Percentiles rank a stretch among this genome's conserved stretches.
Evolutionary conservation across 2,329 filamentous ascomycete genomes (phyloP).

Genomic region (Escovopsis sp.): DNA sequence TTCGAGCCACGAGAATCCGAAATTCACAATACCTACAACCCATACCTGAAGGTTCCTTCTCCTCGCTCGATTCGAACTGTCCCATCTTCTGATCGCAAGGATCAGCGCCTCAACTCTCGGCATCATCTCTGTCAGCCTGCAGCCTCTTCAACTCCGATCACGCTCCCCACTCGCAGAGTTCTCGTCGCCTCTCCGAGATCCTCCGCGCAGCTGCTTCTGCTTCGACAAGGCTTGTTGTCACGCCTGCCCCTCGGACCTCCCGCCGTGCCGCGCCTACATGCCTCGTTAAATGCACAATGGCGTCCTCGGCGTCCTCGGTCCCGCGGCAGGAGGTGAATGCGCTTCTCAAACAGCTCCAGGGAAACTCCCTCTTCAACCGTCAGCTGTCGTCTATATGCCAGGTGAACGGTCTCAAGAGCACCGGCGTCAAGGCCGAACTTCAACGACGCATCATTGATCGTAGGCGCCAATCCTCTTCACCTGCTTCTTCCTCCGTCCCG

Average conservation of each 20-base stretch:
- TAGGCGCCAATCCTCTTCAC: slow-evolving; percentile 33
- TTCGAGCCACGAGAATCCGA: no score
- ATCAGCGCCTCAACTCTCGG: no score
- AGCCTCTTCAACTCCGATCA: neutral
- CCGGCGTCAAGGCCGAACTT: slow-evolving; percentile 72
- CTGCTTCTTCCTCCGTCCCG: neutral
- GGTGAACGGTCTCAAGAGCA: slow-evolving; percentile 58
- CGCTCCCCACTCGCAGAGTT: neutral
- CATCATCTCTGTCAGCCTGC: no score
- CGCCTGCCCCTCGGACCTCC: neutral
- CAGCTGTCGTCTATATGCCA: slow-evolving; percentile 67
- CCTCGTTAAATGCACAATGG: slow-evolving; percentile 10
- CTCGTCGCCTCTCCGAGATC: no score
- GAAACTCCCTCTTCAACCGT: slow-evolving; percentile 34
- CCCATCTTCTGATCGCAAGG: no score
- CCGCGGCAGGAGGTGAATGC: slow-evolving; percentile 27
- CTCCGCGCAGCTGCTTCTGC: neutral
- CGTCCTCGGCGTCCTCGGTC: slow-evolving; percentile 14
- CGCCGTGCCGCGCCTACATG: neutral
- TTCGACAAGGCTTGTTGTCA: neutral
- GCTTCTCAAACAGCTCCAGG: slow-evolving; percentile 30
- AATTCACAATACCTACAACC: no score
- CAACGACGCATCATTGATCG: slow-evolving; percentile 64
- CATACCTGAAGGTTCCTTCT: no score
- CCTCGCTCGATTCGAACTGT: no score